Evolutionary conservation across 768 basidiomycete species (phyloP).

Genomic region (Pleurotus cornucopiae): DNA sequence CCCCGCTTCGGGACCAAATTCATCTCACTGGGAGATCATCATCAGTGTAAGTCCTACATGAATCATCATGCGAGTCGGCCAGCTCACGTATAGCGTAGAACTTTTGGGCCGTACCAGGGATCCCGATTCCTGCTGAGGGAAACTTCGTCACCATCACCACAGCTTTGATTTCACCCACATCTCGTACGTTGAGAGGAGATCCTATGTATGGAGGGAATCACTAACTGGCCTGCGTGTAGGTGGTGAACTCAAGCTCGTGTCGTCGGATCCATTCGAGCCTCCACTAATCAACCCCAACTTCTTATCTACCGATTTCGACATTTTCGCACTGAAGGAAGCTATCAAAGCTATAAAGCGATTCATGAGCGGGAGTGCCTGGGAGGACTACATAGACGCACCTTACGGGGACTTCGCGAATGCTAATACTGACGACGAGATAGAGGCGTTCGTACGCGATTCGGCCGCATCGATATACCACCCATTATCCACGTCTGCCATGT

Average conservation of each 20-base stretch:
- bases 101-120: slow-evolving; percentile 6
- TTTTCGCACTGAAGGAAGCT: slow-evolving; percentile 21
- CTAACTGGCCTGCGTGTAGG: slow-evolving; percentile 10
- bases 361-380: slow-evolving; percentile 24
- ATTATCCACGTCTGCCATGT: slow-evolving; percentile 26
- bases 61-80: not conserved
- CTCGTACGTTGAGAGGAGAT: not conserved
- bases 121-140: slow-evolving; percentile 10
- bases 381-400: slow-evolving; percentile 20
- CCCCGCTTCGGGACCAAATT: slow-evolving; percentile 30
- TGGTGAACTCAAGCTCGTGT: slow-evolving; percentile 21
- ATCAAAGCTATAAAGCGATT: slow-evolving; percentile 21
- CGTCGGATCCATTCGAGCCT: slow-evolving; percentile 19
- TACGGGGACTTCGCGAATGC: slow-evolving; percentile 18
- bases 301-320: slow-evolving; percentile 17
- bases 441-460: slow-evolving; percentile 17
- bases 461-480: slow-evolving; percentile 21
- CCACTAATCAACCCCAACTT: slow-evolving; percentile 24
- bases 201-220: not conserved
- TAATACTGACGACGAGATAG: slow-evolving; percentile 21
- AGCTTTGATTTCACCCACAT: not conserved
- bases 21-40: slow-evolving; percentile 31
- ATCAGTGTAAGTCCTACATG: slow-evolving; percentile 19
- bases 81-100: slow-evolving; percentile 4
- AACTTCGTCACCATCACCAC: slow-evolving; percentile 12